Evolutionary conservation across 2,329 filamentous ascomycete genomes (phyloP).

Genomic region (Stachybotrys elegans): DNA sequence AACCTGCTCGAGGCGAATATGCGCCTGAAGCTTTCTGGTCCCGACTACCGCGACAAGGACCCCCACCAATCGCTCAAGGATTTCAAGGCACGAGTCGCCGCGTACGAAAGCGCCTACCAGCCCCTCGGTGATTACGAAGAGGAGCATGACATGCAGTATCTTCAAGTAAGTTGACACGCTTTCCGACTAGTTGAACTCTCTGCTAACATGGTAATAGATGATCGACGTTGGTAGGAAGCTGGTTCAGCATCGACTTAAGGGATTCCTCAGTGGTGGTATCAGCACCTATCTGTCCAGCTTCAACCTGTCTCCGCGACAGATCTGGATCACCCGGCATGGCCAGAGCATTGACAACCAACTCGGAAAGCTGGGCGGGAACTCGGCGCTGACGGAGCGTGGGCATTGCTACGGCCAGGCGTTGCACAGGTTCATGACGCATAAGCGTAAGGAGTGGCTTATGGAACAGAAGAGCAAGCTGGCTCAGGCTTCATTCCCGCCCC

Average conservation of each 20-base stretch:
- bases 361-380: constrained; percentile 89
- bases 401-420: constrained; percentile 73
- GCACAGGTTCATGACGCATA: constrained; percentile 75
- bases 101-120: constrained; percentile 92
- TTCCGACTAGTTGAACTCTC: background rate
- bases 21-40: constrained; percentile 91
- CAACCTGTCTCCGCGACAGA: constrained; percentile 90
- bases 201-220: constrained; percentile 54
- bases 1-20: constrained; percentile 90
- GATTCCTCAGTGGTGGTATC: constrained; percentile 87
- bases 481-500: constrained; percentile 79
- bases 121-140: constrained; percentile 90
- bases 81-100: constrained; percentile 86
- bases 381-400: constrained; percentile 75
- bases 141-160: constrained; percentile 84
- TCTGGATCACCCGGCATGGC: constrained; percentile 96
- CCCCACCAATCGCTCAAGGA: constrained; percentile 78
- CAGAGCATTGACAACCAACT: constrained; percentile 83
- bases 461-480: constrained; percentile 75
- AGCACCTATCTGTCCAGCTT: constrained; percentile 96
- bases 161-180: constrained; percentile 51
- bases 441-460: constrained; percentile 76
- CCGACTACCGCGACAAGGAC: constrained; percentile 94
- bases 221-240: constrained; percentile 95
- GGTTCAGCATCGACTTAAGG: constrained; percentile 82